A percentile compares a stretch with the other conserved stretches of the same genome.
Evolutionary conservation across 192 early-diverging fungal genomes (phyloP).

Genomic region (Kickxella alabastrina): DNA sequence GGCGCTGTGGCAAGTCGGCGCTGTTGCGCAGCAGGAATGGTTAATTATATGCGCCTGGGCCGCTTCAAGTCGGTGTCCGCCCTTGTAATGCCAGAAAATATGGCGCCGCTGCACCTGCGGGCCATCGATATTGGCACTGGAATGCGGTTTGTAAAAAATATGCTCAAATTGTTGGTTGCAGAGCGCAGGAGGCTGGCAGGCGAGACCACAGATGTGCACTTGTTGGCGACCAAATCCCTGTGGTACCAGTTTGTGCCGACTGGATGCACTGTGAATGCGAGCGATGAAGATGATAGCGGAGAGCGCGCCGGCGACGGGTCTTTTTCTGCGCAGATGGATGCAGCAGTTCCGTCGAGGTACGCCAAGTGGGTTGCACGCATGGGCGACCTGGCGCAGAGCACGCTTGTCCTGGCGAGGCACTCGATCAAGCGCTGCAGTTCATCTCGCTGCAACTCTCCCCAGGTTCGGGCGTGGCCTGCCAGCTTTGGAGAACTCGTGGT

Average conservation of each 20-base stretch:
- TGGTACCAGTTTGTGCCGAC: conserved; percentile 35
- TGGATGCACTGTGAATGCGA: too few species aligned
- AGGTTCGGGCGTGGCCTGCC: neutral
- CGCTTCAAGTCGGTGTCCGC: conserved; percentile 1
- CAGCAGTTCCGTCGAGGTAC: conserved; percentile 20
- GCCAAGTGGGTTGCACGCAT: conserved; percentile 50
- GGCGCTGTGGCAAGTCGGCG: conserved; percentile 44
- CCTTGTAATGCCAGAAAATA: conserved; percentile 14
- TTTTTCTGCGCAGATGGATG: neutral
- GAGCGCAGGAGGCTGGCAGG: neutral
- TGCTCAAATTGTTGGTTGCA: conserved; percentile 12
- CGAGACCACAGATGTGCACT: neutral
- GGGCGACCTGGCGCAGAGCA: conserved; percentile 22
- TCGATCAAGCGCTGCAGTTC: conserved; percentile 21
- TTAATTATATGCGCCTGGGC: conserved; percentile 24
- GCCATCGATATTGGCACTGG: conserved; percentile 34
- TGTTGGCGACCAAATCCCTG: conserved; percentile 1
- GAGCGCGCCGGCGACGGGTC: too few species aligned
- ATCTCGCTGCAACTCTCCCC: neutral
- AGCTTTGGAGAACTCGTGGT: neutral
- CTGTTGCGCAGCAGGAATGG: conserved; percentile 40
- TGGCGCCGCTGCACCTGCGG: conserved; percentile 35
- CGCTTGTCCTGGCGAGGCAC: conserved; percentile 30
- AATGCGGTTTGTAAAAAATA: conserved; percentile 9
- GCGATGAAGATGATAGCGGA: too few species aligned